Evolutionary conservation across 176 grass and related monocot genomes (phyloP), one percentile per base, ranked within the genome.

Genomic region (Leersia perrieri): DNA sequence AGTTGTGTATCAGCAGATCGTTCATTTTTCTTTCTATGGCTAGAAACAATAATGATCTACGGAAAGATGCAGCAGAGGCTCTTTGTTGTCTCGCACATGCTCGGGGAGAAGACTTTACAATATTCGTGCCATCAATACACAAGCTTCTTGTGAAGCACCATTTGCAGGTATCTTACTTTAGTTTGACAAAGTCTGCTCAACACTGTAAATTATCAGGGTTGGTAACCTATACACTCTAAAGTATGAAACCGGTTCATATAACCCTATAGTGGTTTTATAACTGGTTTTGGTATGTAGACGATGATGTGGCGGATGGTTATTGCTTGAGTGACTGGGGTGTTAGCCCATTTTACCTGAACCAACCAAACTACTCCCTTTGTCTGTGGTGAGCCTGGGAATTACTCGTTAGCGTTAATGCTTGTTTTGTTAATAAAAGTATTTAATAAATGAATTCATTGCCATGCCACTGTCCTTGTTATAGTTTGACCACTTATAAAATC

Each of bases 61-160:
- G 96, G 63, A 98, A 93, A 89, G 96, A 98, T 70, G 96, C 92
- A 76, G 75, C 85, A 55, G 90, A 98, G 69, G 92, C 96, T 18
- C 84, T 98, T 9, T 95, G 96, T 68, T 98, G 90, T 66, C 96
- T 98, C 9, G 96, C 96, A 57, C 90, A 95, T 88, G 88, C 96
- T 75, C 90, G 93, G 38, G 96, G 92, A 69, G 92, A 95, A 73
- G 96, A 98, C 61, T 98, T 98, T 81, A 86, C 84, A 11, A 98
- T 95, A 35, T 98, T 95, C 66, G 70, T 95, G 84, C 87, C 92
- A 66, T 91, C 93, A 42, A 93, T 98, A 75, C 85, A 41, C 78
- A 98, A 98, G 82, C 85, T 98, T 89, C 88, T 98, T 81, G 53
- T 81, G 84, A 98, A 98, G 87, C 90, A 98, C 75, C 90, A 95